Evolutionary conservation across 176 grass and related monocot genomes (phyloP), one percentile per base, ranked within the genome.

Genomic region (Carex scoparia): DNA sequence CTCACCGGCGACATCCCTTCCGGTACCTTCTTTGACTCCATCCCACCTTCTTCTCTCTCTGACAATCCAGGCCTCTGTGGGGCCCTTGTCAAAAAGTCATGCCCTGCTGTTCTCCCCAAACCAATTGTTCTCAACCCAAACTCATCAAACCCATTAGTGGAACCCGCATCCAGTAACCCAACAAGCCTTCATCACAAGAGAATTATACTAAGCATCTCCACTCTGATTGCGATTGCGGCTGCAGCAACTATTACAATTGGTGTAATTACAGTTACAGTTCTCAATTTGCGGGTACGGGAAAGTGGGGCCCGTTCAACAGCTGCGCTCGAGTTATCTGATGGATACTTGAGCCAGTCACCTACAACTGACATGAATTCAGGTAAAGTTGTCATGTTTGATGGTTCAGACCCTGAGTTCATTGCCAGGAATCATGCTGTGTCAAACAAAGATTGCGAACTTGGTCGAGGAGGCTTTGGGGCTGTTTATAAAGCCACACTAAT

Each of bases 391-490:
- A 96, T 99, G 93, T 99, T 99, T 88, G 90, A 87, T 84, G 93
- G 93, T 42, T 92, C 90, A 61, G 94, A 99, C 55, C 90, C 97
- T 51, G 91, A 96, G 87, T 99, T 99, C 84, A 99, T 93, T 88
- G 93, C 91, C 10, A 88, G 91, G 83, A 85, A 94, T 28, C 97
- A 99, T 81, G 97, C 97, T 23, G 88, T 99, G 61, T 86, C 94
- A 35, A 96, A 99, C 87, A 99, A 99, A 87, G 97, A 99, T 42
- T 99, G 97, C 5, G 97, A 99, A 65, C 91, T 99, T 23, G 97
- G 97, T 7, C 97, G 97, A 86, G 97, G 97, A 81, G 97, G 97
- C 64, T 99, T 99, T 87, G 97, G 97, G 57, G 86, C 93, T 28
- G 97, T 99, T 28, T 99, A 99, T 81, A 92, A 94, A 87, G 89